phyloP scores from a whole-genome alignment of 2,329 filamentous ascomycete species.

The Aspergillus novoparasiticus region DNA sequence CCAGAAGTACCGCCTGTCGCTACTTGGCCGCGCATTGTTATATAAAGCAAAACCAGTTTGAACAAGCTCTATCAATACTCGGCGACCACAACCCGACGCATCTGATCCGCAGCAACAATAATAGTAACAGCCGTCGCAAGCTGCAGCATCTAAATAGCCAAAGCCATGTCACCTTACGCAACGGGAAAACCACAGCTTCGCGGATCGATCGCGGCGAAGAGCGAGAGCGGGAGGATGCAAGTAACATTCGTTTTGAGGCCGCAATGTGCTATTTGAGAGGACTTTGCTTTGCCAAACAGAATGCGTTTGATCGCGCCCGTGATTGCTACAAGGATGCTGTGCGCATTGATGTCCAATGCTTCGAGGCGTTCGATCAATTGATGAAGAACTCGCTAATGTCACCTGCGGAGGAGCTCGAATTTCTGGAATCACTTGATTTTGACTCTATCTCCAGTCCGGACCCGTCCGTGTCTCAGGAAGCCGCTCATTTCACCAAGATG shows the following conservation, averaged over 20 bases:
- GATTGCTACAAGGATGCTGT: slow-evolving; percentile 99
- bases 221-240: slow-evolving; percentile 68
- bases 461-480: slow-evolving; percentile 73
- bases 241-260: slow-evolving; percentile 84
- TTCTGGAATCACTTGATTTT: slow-evolving; percentile 87
- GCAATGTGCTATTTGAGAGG: slow-evolving; percentile 96
- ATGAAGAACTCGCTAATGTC: slow-evolving; percentile 95
- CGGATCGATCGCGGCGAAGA: slow-evolving; percentile 62
- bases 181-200: slow-evolving; percentile 49
- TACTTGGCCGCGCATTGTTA: slow-evolving; percentile 94
- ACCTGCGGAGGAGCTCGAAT: slow-evolving; percentile 86
- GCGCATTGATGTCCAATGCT: slow-evolving; percentile 95
- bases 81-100: slow-evolving; percentile 94
- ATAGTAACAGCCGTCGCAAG: slow-evolving; percentile 68
- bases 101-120: slow-evolving; percentile 71
- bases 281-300: slow-evolving; percentile 93
- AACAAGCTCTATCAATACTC: slow-evolving; percentile 82
- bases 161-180: slow-evolving; percentile 52
- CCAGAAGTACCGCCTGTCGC: slow-evolving; percentile 80
- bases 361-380: slow-evolving; percentile 95
- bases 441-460: slow-evolving; percentile 74
- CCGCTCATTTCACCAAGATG: slow-evolving; percentile 91
- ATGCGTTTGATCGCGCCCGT: slow-evolving; percentile 94
- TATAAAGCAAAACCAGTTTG: slow-evolving; percentile 86
- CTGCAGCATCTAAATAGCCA: slow-evolving; percentile 65